Base-by-base conservation (phyloP, 148 eudicot species). In the Heliamphora exappendiculata region DNA sequence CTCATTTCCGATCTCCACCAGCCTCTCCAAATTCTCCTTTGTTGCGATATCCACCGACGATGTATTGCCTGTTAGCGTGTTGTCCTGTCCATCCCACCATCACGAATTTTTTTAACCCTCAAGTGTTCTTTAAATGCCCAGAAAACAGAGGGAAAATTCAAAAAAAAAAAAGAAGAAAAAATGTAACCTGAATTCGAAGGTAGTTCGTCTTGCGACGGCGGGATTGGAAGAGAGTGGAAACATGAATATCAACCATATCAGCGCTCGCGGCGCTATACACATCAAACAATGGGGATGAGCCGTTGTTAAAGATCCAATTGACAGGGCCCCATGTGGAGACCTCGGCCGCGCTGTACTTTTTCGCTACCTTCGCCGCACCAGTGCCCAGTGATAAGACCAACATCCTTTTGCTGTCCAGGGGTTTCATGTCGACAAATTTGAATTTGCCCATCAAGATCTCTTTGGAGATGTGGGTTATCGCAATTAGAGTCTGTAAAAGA, bases 1-100 rank as follows among this genome's bases (percentile, higher is more conserved):
- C 0, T 75, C 74, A 17, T 88, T 71, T 7, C 89, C 98, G 10
- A 86, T 85, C 47, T 86, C 71, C 41, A 86, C 86, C 1, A 93
- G 89, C 29, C 73, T 75, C 20, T 79, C 79, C 83, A 93, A 67
- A 58, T 88, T 93, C 70, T 88, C 85, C 14, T 69, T 47, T 1
- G 97, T 89, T 16, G 94, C 72, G 26, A 83, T 82, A 76, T 91
- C 96, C 0, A 79, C 75, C 0, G 90, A 85, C 1, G 93, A 69
- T 66, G 85, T 79, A n/a, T 84, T 78, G 11, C 93, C 94, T 0
- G 76, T 68, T 66, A 91, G 81, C 7, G 75, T 76, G 64, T 88
- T 89, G 50, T 86, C 90, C 93, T 93, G 82, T 55, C 54, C 31
- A 57, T 12, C 31, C 47, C 55, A 20, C 50, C 37, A 5, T 20